Percentiles rank a stretch among this genome's conserved stretches.
phyloP scores from a whole-genome alignment of 2,329 filamentous ascomycete genomes.

The Pestalotiopsis sp. region DNA sequence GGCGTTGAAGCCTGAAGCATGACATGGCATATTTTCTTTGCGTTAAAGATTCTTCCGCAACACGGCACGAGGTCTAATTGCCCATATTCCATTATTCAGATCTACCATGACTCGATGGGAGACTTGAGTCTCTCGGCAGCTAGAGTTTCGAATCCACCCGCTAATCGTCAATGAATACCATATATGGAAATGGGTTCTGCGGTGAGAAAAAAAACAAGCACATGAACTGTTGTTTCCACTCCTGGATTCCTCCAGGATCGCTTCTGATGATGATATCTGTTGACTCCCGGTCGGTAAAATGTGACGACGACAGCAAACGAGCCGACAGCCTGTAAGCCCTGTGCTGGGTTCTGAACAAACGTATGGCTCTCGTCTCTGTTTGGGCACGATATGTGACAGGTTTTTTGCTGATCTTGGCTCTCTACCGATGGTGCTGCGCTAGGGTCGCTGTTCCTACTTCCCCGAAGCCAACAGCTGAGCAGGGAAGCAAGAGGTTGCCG shows the following conservation, averaged over 20 bases:
- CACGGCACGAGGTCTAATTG: background rate
- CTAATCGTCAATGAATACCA: conserved; percentile 2
- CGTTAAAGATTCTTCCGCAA: background rate
- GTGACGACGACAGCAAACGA: background rate
- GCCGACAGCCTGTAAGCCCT: background rate
- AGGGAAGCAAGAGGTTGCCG: conserved; percentile 1
- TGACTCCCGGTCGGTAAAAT: background rate
- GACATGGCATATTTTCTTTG: background rate
- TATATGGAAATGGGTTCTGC: background rate
- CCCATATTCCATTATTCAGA: background rate
- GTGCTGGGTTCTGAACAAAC: background rate
- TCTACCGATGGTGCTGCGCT: background rate
- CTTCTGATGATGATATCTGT: background rate
- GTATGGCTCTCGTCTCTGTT: background rate
- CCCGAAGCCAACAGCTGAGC: conserved; percentile 6
- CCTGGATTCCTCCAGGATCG: background rate
- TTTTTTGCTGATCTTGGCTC: background rate
- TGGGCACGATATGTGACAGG: background rate
- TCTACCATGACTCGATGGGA: conserved; percentile 1
- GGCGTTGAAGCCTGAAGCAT: too few species aligned
- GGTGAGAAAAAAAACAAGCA: background rate
- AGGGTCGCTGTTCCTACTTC: conserved; percentile 3
- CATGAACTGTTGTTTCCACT: background rate
- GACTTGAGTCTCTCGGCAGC: background rate
- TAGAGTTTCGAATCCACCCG: conserved; percentile 3